Conservation (phyloP, 176 grass and related monocot species). For the Miscanthus lutarioriparius region DNA sequence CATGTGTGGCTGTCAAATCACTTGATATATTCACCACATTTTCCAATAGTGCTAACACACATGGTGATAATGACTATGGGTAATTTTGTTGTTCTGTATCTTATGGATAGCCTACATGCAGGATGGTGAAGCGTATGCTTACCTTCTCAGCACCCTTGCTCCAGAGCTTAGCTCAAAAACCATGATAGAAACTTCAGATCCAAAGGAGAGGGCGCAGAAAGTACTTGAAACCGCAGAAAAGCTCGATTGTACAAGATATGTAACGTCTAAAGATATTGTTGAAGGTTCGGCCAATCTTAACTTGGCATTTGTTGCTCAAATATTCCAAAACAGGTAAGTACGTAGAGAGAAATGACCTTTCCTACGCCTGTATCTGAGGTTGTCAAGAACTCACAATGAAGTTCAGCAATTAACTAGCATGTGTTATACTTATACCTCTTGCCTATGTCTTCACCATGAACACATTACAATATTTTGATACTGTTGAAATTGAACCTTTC, state of each 20-base stretch:
- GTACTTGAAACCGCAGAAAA: conserved; percentile 94
- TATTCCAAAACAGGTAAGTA: conserved; percentile 90
- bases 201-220: conserved; percentile 88
- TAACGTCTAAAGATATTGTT: conserved; percentile 86
- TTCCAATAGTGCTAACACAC: background rate
- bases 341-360: conserved; percentile 6
- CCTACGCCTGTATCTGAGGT: background rate
- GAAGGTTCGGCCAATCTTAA: conserved; percentile 98
- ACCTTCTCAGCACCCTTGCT: conserved; percentile 90
- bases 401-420: background rate
- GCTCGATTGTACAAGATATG: conserved; percentile 86
- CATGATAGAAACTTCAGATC: conserved; percentile 76
- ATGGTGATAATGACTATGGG: background rate
- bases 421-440: background rate
- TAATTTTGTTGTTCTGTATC: conserved; percentile 21
- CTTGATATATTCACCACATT: background rate
- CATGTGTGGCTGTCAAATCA: conserved; percentile 2
- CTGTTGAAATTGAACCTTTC: conserved; percentile 8
- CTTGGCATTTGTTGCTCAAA: conserved; percentile 97
- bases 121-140: conserved; percentile 98
- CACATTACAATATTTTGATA: background rate
- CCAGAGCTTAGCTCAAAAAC: conserved; percentile 65
- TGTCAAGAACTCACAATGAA: conserved; percentile 5
- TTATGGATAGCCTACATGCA: conserved; percentile 41
- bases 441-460: background rate